A percentile compares a stretch with the other conserved stretches of the same genome.
Conservation (phyloP, 1,284 basidiomycete genomes). For the Fomitopsis palustris region DNA sequence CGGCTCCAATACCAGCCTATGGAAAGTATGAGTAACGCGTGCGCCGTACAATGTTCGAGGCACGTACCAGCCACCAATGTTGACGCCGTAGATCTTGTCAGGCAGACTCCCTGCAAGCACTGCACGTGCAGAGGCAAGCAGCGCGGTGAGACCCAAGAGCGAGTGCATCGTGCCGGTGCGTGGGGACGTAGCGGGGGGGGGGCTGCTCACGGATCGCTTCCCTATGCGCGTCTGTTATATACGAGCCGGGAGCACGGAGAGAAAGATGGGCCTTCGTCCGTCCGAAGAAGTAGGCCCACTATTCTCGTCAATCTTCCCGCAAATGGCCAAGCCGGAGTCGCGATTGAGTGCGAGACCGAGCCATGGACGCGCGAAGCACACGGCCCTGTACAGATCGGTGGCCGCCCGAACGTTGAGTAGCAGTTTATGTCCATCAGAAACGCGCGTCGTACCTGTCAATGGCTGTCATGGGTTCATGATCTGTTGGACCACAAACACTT, state of each 20-base stretch:
- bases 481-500: background rate
- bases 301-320: background rate
- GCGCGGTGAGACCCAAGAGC: slow-evolving; percentile 5
- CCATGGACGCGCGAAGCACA: background rate
- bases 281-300: background rate
- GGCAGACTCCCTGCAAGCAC: slow-evolving; percentile 24
- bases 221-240: background rate
- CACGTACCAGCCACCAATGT: slow-evolving; percentile 56
- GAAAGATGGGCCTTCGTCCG: background rate
- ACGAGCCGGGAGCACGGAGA: background rate
- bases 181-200: background rate
- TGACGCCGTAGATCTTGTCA: slow-evolving; percentile 62
- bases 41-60: slow-evolving; percentile 1
- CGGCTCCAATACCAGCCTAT: slow-evolving; percentile 56
- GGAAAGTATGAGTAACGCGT: background rate
- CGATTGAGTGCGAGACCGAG: background rate
- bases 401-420: background rate
- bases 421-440: background rate
- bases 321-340: background rate
- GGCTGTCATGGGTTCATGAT: background rate
- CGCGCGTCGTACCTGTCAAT: background rate
- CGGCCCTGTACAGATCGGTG: background rate
- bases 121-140: slow-evolving; percentile 6
- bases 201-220: background rate
- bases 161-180: slow-evolving; percentile 5